These are phyloP conservation scores for Fusarium keratoplasticum DNA, from an alignment of 2,329 filamentous ascomycete genomes.

Conservation along the genomic window DNA sequence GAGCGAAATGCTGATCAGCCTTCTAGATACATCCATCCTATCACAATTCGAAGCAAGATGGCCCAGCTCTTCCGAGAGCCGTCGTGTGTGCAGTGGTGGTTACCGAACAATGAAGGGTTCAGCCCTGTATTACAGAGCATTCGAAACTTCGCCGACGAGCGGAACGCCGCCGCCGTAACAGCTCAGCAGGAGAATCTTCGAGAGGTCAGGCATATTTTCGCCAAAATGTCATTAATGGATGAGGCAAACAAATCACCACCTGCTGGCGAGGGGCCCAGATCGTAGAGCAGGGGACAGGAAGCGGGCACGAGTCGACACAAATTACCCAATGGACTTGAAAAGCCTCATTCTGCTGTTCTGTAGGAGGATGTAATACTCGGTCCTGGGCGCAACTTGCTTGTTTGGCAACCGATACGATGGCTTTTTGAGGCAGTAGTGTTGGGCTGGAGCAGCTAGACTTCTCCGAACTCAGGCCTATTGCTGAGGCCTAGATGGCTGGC, in stretches of 20 bases:
- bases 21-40: slow-evolving; percentile 83
- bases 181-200: slow-evolving; percentile 73
- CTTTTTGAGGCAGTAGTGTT: background rate
- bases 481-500: background rate
- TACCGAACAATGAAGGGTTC: slow-evolving; percentile 83
- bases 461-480: background rate
- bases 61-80: slow-evolving; percentile 79
- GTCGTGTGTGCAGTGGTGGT: slow-evolving; percentile 86
- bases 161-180: slow-evolving; percentile 70
- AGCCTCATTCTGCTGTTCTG: background rate
- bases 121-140: slow-evolving; percentile 80
- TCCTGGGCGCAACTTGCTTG: background rate
- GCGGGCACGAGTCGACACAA: background rate
- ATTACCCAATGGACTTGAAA: background rate
- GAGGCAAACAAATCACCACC: slow-evolving; percentile 28
- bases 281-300: background rate
- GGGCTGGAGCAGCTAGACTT: background rate
- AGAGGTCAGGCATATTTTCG: slow-evolving; percentile 81
- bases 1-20: slow-evolving; percentile 13
- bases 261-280: slow-evolving; percentile 1
- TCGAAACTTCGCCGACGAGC: slow-evolving; percentile 83
- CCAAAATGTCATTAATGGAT: slow-evolving; percentile 60
- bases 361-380: background rate
- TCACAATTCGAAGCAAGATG: slow-evolving; percentile 79
- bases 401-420: background rate